Base-by-base conservation (phyloP, 2,329 filamentous ascomycete species). In the Aspergillus carbonarius region DNA sequence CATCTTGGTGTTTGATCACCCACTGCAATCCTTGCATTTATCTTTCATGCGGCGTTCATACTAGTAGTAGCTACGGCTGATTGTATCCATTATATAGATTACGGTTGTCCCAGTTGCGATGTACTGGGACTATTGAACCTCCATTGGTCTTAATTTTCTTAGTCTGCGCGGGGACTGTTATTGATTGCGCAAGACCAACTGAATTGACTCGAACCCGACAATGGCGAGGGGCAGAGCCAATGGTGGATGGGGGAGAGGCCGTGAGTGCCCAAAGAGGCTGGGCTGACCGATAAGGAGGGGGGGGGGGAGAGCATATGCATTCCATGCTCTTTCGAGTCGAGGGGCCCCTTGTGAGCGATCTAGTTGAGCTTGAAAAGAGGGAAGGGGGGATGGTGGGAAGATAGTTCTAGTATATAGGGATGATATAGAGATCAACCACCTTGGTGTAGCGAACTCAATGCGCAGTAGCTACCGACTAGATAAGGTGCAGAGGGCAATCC, bases 1-100 rank as follows among this genome's bases (percentile, higher is more conserved):
- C 27, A 25, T 9, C 2, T 40, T 53, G 42, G 42, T 27, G 25
- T 7, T 39, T 18, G 32, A 44, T 30, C 25, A 49, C 9, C 12
- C 15, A 17, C n/a, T n/a, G n/a, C n/a, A n/a, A 18, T 39, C n/a
- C 20, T 30, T 39, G 15, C 35, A 7, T 47, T 18, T 44, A 32
- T 30, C 32, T 18, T 58, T 27, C 35, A 32, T 30, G 25, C n/a
- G n/a, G 44, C 44, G 44, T 48, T 48, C 25, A 25, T 48, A n/a
- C n/a, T n/a, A n/a, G n/a, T n/a, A n/a, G n/a, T n/a, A 48, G 44
- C 44, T 48, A 48, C 44, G 44, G 44, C 44, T 30, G 23, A 48
- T 48, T 30, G 17, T 48, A 48, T 48, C 23, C 44, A 23, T 30
- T n/a, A 15, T 25, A 48, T 48, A 48, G 44, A 48, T 48, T 30